Evolutionary conservation across 1,284 basidiomycete genomes (phyloP).

Genomic region (Cutaneotrichosporon mucoides): DNA sequence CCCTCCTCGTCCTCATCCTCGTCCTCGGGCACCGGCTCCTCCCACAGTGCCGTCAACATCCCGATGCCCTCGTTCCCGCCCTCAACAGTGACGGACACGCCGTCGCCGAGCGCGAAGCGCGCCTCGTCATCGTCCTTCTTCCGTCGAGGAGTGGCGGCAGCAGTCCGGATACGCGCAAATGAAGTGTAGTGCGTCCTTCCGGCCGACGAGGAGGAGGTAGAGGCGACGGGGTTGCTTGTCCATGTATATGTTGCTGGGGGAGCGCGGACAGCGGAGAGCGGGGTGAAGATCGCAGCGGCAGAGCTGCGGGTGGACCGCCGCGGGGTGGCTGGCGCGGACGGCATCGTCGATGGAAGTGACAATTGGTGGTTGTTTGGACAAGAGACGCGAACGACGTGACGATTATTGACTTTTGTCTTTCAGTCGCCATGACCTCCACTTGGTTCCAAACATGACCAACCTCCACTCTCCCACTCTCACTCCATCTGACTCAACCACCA

Average conservation of each 20-base stretch:
- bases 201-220: background rate
- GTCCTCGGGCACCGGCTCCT: constrained; percentile 27
- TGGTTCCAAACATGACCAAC: background rate
- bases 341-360: background rate
- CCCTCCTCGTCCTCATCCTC: constrained; percentile 16
- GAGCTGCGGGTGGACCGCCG: constrained; percentile 36
- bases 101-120: constrained; percentile 44
- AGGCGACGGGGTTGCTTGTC: constrained; percentile 17
- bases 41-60: constrained; percentile 42
- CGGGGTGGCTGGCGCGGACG: constrained; percentile 26
- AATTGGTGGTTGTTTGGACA: background rate
- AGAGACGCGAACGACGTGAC: background rate
- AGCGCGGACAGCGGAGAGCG: constrained; percentile 10
- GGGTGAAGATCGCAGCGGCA: constrained; percentile 33
- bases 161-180: constrained; percentile 22
- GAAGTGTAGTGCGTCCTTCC: constrained; percentile 25
- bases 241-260: constrained; percentile 24
- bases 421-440: background rate
- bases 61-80: constrained; percentile 45
- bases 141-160: constrained; percentile 1
- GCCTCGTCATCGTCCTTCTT: constrained; percentile 28
- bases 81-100: constrained; percentile 40
- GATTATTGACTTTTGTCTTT: background rate
- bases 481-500: too few relatives aligned
- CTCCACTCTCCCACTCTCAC: background rate